Percentiles rank a stretch among this genome's conserved stretches.
Conservation (phyloP, 805 yeast genomes). For the Cyberlindnera petersonii region DNA sequence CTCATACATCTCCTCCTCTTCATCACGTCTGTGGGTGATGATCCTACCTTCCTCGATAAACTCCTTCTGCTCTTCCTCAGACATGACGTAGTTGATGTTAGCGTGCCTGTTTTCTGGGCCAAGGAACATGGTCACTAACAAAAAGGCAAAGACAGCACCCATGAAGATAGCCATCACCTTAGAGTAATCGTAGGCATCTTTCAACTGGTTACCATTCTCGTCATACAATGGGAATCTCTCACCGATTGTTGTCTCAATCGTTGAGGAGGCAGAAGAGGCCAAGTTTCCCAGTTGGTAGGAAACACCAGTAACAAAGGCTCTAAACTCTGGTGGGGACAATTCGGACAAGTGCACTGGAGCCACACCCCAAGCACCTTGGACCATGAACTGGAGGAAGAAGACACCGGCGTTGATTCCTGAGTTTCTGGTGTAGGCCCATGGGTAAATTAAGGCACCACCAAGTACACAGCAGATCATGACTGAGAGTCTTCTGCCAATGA, state of each 20-base stretch:
- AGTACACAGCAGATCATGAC: slow-evolving; percentile 47
- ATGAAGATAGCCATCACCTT: slow-evolving; percentile 64
- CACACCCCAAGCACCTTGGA: slow-evolving; percentile 71
- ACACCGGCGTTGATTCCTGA: slow-evolving; percentile 54
- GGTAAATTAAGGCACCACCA: slow-evolving; percentile 62
- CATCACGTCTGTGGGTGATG: slow-evolving; percentile 19
- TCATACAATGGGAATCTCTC: slow-evolving; percentile 44
- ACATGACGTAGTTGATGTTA: slow-evolving; percentile 24
- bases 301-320: slow-evolving; percentile 59
- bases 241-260: slow-evolving; percentile 65
- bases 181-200: slow-evolving; percentile 45
- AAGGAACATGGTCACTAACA: slow-evolving; percentile 44
- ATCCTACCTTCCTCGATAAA: slow-evolving; percentile 26
- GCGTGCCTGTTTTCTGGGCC: slow-evolving; percentile 57
- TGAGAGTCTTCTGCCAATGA: slow-evolving; percentile 52
- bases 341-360: slow-evolving; percentile 60
- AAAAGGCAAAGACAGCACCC: slow-evolving; percentile 56
- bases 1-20: slow-evolving; percentile 13
- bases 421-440: slow-evolving; percentile 26
- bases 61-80: slow-evolving; percentile 23
- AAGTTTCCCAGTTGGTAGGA: slow-evolving; percentile 68
- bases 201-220: slow-evolving; percentile 27
- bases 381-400: slow-evolving; percentile 58
- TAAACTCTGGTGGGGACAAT: slow-evolving; percentile 57
- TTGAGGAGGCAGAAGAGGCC: slow-evolving; percentile 62